phyloP scores from a whole-genome alignment of 1,139 yeast species.

The Hemisphaericaspora xylofermentans region DNA sequence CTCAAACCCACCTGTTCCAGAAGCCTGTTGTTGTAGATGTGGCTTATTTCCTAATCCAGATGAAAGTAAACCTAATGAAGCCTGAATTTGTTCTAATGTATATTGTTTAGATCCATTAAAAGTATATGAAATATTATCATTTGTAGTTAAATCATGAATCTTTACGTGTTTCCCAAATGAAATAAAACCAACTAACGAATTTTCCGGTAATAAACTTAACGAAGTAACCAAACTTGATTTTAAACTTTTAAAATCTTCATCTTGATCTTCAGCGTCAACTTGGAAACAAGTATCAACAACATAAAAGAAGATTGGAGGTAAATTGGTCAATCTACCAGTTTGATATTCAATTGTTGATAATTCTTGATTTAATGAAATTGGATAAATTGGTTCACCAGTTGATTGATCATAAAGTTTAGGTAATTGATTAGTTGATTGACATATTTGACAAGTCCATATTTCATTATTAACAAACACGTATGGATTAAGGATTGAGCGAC shows the following conservation, averaged over 20 bases:
- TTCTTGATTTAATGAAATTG: conserved; percentile 38
- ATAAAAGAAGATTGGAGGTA: conserved; percentile 56
- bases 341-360: conserved; percentile 61
- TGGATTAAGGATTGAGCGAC: conserved; percentile 63
- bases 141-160: conserved; percentile 54
- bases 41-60: conserved; percentile 31
- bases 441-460: conserved; percentile 65
- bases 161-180: conserved; percentile 66
- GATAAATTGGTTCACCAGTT: conserved; percentile 20
- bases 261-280: conserved; percentile 41
- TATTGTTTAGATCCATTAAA: conserved; percentile 66
- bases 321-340: conserved; percentile 41
- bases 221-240: conserved; percentile 55
- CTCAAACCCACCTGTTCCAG: conserved; percentile 11
- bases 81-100: conserved; percentile 49
- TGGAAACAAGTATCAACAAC: conserved; percentile 72
- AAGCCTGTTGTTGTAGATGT: conserved; percentile 3
- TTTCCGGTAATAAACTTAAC: conserved; percentile 58
- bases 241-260: conserved; percentile 44
- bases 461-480: conserved; percentile 41
- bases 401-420: conserved; percentile 14
- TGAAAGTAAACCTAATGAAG: conserved; percentile 52
- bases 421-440: conserved; percentile 55
- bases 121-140: conserved; percentile 27
- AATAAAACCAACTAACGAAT: conserved; percentile 57